Base-by-base conservation (phyloP, 2,329 filamentous ascomycete genomes). In the Pseudogymnoascus sp. region DNA sequence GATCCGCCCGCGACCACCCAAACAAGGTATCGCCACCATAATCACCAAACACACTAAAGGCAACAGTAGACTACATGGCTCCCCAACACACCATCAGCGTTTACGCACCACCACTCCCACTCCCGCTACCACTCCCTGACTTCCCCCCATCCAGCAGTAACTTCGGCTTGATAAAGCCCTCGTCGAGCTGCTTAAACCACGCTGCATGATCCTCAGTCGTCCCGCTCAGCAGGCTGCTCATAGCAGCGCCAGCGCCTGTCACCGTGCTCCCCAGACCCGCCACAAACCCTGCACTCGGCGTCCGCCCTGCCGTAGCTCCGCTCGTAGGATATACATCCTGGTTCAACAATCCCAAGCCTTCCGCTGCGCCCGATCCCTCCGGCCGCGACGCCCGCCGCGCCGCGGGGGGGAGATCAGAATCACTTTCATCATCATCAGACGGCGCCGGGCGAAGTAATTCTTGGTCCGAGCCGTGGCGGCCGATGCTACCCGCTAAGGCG, bases 141-240 rank as follows among this genome's bases (percentile, higher is more conserved):
- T 72, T 73, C 2, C 72, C 72, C 13, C 88, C 89, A 76, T 97
- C 93, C 19, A 97, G 82, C 67, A 97, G 76, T 63, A 97, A 77
- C 72, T 88, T 90, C 16, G 93, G 93, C 80, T 97, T 97, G 76
- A 97, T 93, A 74, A 92, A 97, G 65, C 93, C 91, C 75, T 99
- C 95, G 74, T 99, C 95, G 65, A 99, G 79, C 76, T 96, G 93
- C 68, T 87, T 87, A 75, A 99, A 96, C 77, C 96, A 85, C 53
- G 89, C 91, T 8, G 90, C 89, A 50, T 96, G 92, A 74, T 99
- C 95, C 61, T 96, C 91, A 0, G 89, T 84, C 14, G 89, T 82
- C 0, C 86, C 85, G 26, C 83, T 90, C 68, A 96, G 86, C 7
- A 99, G 79, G 72, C 93, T 89, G 63, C 87, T 86, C 64, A 97